Conservation (phyloP, 257 asterid genomes). For the Anisodus tanguticus region DNA sequence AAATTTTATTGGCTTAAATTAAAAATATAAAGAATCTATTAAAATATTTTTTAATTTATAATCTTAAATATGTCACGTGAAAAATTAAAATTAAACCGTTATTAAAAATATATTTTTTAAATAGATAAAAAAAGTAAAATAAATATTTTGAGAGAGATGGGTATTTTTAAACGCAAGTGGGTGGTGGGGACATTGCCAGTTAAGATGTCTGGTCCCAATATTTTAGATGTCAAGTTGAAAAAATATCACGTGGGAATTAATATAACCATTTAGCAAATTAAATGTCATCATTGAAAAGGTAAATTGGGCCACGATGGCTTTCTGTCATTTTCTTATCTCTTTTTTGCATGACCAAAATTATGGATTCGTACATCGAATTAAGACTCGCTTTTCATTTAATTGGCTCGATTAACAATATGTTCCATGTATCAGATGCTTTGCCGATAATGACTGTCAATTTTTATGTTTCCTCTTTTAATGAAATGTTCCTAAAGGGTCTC, state of each 20-base stretch:
- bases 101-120: too few species aligned
- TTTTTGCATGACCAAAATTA: neutral
- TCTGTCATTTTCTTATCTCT: slow-evolving; percentile 26
- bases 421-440: neutral
- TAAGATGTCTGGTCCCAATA: neutral
- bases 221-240: slow-evolving; percentile 8
- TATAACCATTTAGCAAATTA: neutral
- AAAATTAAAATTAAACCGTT: too few species aligned
- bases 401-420: neutral
- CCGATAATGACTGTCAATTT: neutral
- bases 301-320: slow-evolving; percentile 24
- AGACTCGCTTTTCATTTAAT: neutral
- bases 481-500: too few species aligned
- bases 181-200: slow-evolving; percentile 8
- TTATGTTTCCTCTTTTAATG: too few species aligned
- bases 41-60: too few species aligned
- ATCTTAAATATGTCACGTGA: too few species aligned
- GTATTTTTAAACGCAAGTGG: neutral
- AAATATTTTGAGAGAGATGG: too few species aligned
- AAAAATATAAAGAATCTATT: too few species aligned
- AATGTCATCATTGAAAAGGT: neutral
- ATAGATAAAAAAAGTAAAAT: too few species aligned
- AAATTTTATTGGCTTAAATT: too few species aligned
- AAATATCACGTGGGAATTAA: slow-evolving; percentile 32
- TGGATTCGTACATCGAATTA: slow-evolving; percentile 28